Percentiles rank a stretch among this genome's conserved stretches.
Evolutionary conservation across 2,329 filamentous ascomycete genomes (phyloP).

Genomic region (Aureobasidium melanogenum): DNA sequence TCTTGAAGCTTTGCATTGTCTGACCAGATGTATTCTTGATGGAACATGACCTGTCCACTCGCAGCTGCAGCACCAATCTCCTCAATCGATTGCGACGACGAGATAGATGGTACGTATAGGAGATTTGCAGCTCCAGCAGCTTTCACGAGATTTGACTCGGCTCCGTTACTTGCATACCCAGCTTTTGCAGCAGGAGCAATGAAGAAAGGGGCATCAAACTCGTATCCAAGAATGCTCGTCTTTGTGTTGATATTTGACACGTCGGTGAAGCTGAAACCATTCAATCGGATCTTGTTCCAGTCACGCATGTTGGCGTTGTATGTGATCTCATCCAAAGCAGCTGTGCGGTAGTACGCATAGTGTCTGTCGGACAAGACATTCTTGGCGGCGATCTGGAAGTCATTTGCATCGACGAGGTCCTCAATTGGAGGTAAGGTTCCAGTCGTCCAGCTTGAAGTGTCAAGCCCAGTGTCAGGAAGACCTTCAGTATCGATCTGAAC

Average conservation of each 20-base stretch:
- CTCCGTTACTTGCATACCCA: constrained; percentile 78
- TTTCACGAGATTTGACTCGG: constrained; percentile 42
- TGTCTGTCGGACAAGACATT: constrained; percentile 27
- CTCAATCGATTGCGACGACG: constrained; percentile 25
- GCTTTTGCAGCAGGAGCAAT: constrained; percentile 88
- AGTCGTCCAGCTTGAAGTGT: constrained; percentile 20
- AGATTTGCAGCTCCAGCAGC: constrained; percentile 41
- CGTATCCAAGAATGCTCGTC: constrained; percentile 85
- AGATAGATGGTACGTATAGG: constrained; percentile 40
- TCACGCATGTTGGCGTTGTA: constrained; percentile 22
- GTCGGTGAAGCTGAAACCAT: constrained; percentile 21
- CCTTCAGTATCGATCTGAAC: constrained; percentile 20
- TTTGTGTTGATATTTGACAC: constrained; percentile 19
- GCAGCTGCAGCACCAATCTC: constrained; percentile 24
- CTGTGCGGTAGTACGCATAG: constrained; percentile 24
- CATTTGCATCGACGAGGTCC: constrained; percentile 20
- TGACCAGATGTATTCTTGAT: constrained; percentile 32
- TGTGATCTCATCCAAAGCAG: constrained; percentile 22
- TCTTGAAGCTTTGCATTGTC: constrained; percentile 24
- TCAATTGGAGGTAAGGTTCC: constrained; percentile 20
- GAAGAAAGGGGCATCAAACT: constrained; percentile 79
- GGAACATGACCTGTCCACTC: constrained; percentile 36
- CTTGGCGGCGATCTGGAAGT: constrained; percentile 31
- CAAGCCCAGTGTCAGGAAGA: constrained; percentile 22
- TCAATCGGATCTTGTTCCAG: constrained; percentile 21